Evolutionary conservation across 2,329 filamentous ascomycete species (phyloP).

Genomic region (Cylindrodendrum hubeiense): DNA sequence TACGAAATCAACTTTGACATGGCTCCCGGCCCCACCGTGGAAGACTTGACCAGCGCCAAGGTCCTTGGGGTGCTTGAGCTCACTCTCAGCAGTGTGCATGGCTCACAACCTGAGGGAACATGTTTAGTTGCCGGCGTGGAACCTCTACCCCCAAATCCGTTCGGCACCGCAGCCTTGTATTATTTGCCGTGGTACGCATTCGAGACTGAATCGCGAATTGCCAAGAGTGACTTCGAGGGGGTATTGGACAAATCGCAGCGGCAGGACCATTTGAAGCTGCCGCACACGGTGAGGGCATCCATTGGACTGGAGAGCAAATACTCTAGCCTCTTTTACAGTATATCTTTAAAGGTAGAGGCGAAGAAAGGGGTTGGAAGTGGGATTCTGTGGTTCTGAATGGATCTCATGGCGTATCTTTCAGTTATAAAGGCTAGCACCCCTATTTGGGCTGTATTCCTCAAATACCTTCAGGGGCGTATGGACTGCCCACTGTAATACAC

Average conservation of each 20-base stretch:
- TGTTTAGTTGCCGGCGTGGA: conserved; percentile 43
- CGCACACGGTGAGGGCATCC: conserved; percentile 25
- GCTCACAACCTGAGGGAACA: conserved; percentile 14
- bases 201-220: conserved; percentile 34
- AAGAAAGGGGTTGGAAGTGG: conserved; percentile 15
- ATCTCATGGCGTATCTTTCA: too few relatives aligned
- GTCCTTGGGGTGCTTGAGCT: conserved; percentile 44
- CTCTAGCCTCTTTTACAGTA: conserved; percentile 41
- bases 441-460: background rate
- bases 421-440: background rate
- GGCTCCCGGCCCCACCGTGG: conserved; percentile 34
- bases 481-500: too few relatives aligned
- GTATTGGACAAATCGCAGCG: conserved; percentile 35
- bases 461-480: too few relatives aligned
- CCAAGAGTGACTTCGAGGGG: conserved; percentile 30
- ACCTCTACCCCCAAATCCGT: conserved; percentile 40
- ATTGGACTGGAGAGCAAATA: conserved; percentile 42
- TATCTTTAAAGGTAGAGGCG: conserved; percentile 29
- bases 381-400: conserved; percentile 33
- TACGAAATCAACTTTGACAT: conserved; percentile 46
- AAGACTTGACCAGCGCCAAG: conserved; percentile 29
- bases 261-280: conserved; percentile 24
- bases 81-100: conserved; percentile 26
- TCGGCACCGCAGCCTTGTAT: conserved; percentile 44
- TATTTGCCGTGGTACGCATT: conserved; percentile 46